Base-by-base conservation (phyloP, 768 basidiomycete species). In the Tylopilus balloui region DNA sequence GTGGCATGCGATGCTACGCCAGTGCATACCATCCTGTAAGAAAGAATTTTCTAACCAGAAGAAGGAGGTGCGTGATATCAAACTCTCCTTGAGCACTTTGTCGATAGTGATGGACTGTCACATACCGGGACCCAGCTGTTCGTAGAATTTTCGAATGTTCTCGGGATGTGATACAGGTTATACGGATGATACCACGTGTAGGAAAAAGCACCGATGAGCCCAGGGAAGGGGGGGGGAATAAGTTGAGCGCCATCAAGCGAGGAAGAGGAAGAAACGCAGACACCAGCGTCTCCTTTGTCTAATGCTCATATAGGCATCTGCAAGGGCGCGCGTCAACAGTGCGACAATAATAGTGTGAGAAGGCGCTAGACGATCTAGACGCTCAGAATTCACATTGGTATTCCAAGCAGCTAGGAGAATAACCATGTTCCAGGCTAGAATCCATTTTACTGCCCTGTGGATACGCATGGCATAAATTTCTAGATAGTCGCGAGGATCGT, bases 21-120 rank as follows among this genome's bases (percentile, higher is more conserved):
- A n/a, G n/a, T n/a, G n/a, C n/a, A n/a, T 12, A 36, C 48, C 41
- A 49, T 29, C 41, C 48, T 44, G 48, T 49, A 29, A 34, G 25
- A n/a, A n/a, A n/a, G n/a, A n/a, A n/a, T 2, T 6, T 21, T 23
- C 39, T 23, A 24, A 19, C 10, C 4, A 29, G 34, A 37, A 29
- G 34, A 37, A 35, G 17, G 15, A 12, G 24, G 27, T 34, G 31
- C 15, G 17, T 24, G 47, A 24, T 36, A 17, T 28, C 25, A 42
- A 4, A 39, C 4, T 24, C 25, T 4, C 36, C 15, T 20, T 34
- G 10, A 23, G 39, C 17, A 8, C 4, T 24, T 17, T 9, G 13
- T 12, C 12, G 2, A 8, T 11, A 4, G 11, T 2, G 14, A 49
- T 2, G 7, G 15, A n/a, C 25, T 31, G n/a, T 5, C 17, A 25